Base-by-base conservation (phyloP, 1,284 basidiomycete genomes). In the Heterobasidion parviporum region DNA sequence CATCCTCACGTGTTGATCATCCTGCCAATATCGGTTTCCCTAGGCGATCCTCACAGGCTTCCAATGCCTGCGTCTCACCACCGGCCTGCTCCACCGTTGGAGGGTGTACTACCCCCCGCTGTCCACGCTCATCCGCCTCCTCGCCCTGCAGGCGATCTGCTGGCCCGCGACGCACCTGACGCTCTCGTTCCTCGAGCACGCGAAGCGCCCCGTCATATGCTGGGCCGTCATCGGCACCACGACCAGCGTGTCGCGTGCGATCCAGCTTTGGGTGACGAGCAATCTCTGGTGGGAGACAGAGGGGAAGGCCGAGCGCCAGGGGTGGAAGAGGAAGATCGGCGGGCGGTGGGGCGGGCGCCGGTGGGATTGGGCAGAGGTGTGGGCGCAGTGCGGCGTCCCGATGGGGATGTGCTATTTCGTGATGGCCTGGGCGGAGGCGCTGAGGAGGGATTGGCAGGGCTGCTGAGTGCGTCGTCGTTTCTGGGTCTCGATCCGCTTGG, bases 111-210 rank as follows among this genome's bases (percentile, higher is more conserved):
- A 94, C 63, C 79, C 87, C 0, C 85, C 89, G 1, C 71, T 90
- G 32, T 78, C 91, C 1, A 89, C 91, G 3, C 80, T 94, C 54
- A 88, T 94, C 63, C 83, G 91, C 9, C 81, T 94, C 2, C 77
- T 93, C 50, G 89, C 87, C 0, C 73, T 94, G 1, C 91, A 94
- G 69, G 87, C 88, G 8, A 92, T 93, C 58, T 89, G 90, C 68
- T 94, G 92, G 91, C 89, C 90, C 2, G 85, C 90, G 8, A 92
- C 91, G 7, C 87, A 91, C 58, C 68, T 89, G 38, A 91, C 87
- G 1, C 78, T 93, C 18, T 77, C 73, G 44, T 68, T 91, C 46
- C 77, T 92, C 57, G 82, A 85, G 44, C 75, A 81, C 55, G 70
- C 73, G 15, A 71, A 69, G 53, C 78, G 90, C 9, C 92, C 92